Base-by-base conservation (phyloP, 805 yeast species). In the Starmerella powellii region DNA sequence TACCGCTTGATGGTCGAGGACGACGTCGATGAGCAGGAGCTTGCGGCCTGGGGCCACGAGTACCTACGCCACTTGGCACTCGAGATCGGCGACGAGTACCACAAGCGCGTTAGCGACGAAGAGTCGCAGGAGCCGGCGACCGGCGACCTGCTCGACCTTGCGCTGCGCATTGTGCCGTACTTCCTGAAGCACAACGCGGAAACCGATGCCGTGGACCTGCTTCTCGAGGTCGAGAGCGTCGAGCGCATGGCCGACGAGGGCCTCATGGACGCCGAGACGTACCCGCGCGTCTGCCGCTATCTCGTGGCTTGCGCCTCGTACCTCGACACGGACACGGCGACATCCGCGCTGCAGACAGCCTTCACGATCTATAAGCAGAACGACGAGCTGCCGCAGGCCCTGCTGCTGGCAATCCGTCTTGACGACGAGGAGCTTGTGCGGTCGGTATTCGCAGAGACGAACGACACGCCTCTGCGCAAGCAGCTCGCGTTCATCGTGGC, bases 271-370 rank as follows among this genome's bases (percentile, higher is more conserved):
- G 78, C 77, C 44, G 71, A 78, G 57, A 83, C 94, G 3, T 87
- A 70, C 56, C 77, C 76, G 41, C 76, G 99, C 59, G 96, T 88
- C 27, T 87, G 98, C 58, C 74, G 83, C 49, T 91, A 91, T 62
- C 79, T 91, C 80, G 87, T 84, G 26, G 80, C 94, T 43, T 91
- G 98, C 63, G 96, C 88, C n/a, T 94, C 95, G 18, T 73, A 87
- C 47, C 70, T 91, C 57, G 93, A 96, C 31, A 95, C 95, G 12
- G 95, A 95, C 13, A 96, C 88, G 59, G 96, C 87, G 59, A 64
- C 73, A 31, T 73, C 84, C 4, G 86, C 88, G 59, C 71, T 91
- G 58, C 76, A 81, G 55, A 85, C 95, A 5, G 96, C 96, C 5
- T 91, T 67, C 61, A 68, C 85, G 28, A 84, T 91, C 52, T 88